Conservation (phyloP, 169 alveolate genomes). For the Cytauxzoon felis region DNA sequence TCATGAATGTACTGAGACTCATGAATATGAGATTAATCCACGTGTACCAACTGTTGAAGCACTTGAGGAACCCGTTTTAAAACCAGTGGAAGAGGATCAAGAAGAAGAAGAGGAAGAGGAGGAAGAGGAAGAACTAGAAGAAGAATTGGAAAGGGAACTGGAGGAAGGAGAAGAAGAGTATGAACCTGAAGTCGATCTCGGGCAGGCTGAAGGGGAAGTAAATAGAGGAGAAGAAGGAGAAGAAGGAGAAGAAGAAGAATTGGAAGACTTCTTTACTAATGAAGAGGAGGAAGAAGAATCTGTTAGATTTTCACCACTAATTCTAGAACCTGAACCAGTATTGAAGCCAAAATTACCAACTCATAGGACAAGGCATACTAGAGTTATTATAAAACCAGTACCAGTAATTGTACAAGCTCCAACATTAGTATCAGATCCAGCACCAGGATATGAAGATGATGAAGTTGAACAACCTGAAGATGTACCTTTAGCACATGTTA, state of each 20-base stretch:
- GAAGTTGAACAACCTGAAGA: no score
- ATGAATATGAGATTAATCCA: neutral
- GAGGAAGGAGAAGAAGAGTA: neutral
- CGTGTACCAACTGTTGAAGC: neutral
- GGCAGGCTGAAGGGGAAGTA: neutral
- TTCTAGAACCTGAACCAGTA: no score
- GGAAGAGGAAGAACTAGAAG: neutral
- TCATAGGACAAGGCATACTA: no score
- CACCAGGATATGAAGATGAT: no score
- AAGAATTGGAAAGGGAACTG: neutral
- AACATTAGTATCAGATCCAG: no score
- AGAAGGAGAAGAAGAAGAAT: neutral
- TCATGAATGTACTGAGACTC: slow-evolving; percentile 26
- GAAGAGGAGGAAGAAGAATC: neutral
- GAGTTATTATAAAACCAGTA: no score
- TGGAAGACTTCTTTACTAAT: neutral
- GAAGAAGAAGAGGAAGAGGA: neutral
- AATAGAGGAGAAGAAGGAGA: neutral
- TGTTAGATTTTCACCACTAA: neutral
- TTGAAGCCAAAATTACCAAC: no score
- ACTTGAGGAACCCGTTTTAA: neutral
- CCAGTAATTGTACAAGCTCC: no score
- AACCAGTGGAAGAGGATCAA: neutral
- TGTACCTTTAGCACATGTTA: no score
- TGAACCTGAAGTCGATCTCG: neutral